Evolutionary conservation across 1,139 yeast species (phyloP), one percentile per base, ranked within the genome.

Genomic region (Suhomyces wounanorum): DNA sequence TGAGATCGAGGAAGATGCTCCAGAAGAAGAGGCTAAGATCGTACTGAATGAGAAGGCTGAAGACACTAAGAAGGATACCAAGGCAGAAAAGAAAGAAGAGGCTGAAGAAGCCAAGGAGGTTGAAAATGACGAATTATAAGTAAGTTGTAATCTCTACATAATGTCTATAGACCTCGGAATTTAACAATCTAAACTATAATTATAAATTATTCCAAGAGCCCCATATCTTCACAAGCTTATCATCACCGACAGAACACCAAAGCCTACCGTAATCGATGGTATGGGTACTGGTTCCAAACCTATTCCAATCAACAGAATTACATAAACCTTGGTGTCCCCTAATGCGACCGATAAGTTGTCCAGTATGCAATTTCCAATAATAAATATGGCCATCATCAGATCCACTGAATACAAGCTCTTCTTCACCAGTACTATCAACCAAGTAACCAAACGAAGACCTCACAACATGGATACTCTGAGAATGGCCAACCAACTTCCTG

Each of bases 211-310:
- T 30, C 42, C 36, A 40, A 23, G 51, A 25, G 1, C 86, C 87
- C 92, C 92, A 87, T 6, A 87, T 73, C 57, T 81, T 83, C 1
- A 86, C 85, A 26, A 72, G 64, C 14, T 81, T 79, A 65, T 91
- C 97, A 66, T 91, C 97, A 16, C 96, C 89, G 16, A 91, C 95
- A 33, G 95, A 85, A 25, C 89, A 91, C 81, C 91, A 84, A 63
- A 85, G 67, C 40, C 75, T 70, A 28, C 83, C 83, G 51, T 64
- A 74, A 57, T 77, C 80, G 16, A 58, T 57, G 1, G 54, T 48
- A 21, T 52, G 47, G 14, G 53, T 53, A 14, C 54, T 52, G n/a
- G 49, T 45, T 33, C 69, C 67, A 62, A 65, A 57, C 14, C 48
- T 48, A 79, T 85, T 84, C 96, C 96, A 91, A 52, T 85, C 83